Evolutionary conservation across 129 eudicot genomes (phyloP), one percentile per base, ranked within the genome.

Genomic region (Pulicaria dysenterica): DNA sequence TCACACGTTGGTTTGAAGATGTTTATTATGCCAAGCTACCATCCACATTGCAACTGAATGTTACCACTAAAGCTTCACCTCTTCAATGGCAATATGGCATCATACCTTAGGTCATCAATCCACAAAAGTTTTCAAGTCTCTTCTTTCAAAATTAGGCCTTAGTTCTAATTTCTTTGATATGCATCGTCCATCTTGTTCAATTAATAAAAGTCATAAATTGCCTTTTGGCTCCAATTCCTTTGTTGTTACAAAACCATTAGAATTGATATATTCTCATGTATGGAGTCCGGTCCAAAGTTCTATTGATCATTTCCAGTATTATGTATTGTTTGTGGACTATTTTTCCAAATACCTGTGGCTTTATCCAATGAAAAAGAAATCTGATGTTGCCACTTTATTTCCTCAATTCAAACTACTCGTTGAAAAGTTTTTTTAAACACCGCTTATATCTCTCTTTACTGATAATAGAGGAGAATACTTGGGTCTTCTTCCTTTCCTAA

Each of bases 131-230:
- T 8, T 55, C 11, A 17, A 24, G 39, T 55, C 60, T 8, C 6
- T 19, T 55, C 36, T 17, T 5, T 11, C 6, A 3, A 50, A 15
- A 12, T 3, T 3, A 0, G 4, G 6, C 12, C 7, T 50, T 3
- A n/a, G 24, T 50, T 50, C 57, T 2, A 50, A 24, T 4, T 1
- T 11, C 0, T 55, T 38, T 15, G 11, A 55, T 55, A 6, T 55
- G 9, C 60, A 55, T 55, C 16, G 60, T 55, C 37, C 34, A 5
- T 55, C 60, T 5, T 19, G 60, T 17, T 16, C 60, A 5, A 10
- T 55, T 8, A 55, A 55, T 55, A 55, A 55, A 55, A 55, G 60
- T 55, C 60, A 55, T 7, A 55, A 55, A 24, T 55, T 55, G 12
- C 37, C 60, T 5, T 15, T 55, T 17, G 7, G 9, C 12, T 5